phyloP scores from a whole-genome alignment of 169 alveolate genomes.

The Babesia ovis region DNA sequence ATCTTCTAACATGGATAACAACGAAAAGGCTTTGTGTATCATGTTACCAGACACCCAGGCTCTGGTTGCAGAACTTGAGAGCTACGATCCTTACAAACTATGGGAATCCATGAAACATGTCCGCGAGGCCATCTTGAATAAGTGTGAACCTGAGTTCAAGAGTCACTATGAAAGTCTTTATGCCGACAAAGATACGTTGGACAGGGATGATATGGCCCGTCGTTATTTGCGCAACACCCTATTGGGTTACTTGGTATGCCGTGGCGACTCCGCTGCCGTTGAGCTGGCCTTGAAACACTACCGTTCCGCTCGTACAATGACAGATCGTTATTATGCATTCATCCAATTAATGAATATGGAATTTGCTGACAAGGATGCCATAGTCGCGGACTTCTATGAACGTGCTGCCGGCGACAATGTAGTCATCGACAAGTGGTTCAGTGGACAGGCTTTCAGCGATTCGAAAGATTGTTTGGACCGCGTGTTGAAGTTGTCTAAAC shows the following conservation, averaged over 20 bases:
- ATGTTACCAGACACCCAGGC: conserved; percentile 66
- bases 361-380: conserved; percentile 40
- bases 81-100: conserved; percentile 59
- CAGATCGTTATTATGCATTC: conserved; percentile 60
- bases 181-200: conserved; percentile 44
- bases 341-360: conserved; percentile 65
- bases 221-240: conserved; percentile 60
- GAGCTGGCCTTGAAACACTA: conserved; percentile 58
- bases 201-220: conserved; percentile 66
- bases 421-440: conserved; percentile 77
- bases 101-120: conserved; percentile 22
- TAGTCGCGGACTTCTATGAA: conserved; percentile 57
- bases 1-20: conserved; percentile 40
- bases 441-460: conserved; percentile 73
- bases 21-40: conserved; percentile 65
- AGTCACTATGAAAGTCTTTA: conserved; percentile 27
- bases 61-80: conserved; percentile 46
- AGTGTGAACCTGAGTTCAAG: conserved; percentile 24
- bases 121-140: conserved; percentile 23
- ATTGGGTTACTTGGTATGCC: conserved; percentile 48
- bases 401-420: conserved; percentile 65
- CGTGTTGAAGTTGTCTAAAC: conserved; percentile 56
- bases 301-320: conserved; percentile 35
- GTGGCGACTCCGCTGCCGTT: conserved; percentile 50
- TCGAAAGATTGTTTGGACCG: conserved; percentile 67